These are phyloP conservation scores for Pyrrhoderma noxium DNA, from an alignment of 1,284 basidiomycete genomes.

Conservation along the genomic window DNA sequence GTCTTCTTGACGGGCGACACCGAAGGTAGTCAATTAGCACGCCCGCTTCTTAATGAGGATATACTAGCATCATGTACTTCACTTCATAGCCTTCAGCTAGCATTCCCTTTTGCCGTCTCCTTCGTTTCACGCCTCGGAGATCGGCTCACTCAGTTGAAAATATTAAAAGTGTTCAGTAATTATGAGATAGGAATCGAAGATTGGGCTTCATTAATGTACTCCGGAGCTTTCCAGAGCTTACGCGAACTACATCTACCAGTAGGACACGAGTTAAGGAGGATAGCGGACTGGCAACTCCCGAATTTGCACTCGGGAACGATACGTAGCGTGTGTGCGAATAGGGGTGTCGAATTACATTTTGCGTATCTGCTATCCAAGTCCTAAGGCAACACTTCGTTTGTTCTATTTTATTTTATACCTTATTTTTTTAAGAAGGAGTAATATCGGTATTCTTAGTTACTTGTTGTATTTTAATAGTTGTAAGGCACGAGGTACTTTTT, in stretches of 20 bases:
- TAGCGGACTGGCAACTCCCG: constrained; percentile 10
- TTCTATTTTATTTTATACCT: too few relatives aligned
- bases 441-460: too few relatives aligned
- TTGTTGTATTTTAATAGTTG: too few relatives aligned
- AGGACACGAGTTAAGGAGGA: constrained; percentile 7
- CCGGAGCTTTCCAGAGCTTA: constrained; percentile 2
- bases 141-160: neutral
- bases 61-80: constrained; percentile 7
- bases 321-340: neutral
- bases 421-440: too few relatives aligned
- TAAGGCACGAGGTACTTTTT: too few relatives aligned
- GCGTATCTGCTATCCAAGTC: constrained; percentile 1
- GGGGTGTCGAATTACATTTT: neutral
- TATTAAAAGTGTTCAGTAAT: constrained; percentile 6
- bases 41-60: neutral
- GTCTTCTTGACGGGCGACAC: neutral
- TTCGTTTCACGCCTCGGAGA: neutral
- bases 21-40: neutral
- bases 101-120: neutral
- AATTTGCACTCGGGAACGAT: neutral
- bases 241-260: constrained; percentile 7
- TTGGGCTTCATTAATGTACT: neutral
- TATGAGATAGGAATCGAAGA: constrained; percentile 5
- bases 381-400: too few relatives aligned
- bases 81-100: constrained; percentile 6